Percentiles rank a stretch among this genome's conserved stretches.
Evolutionary conservation across 805 yeast genomes (phyloP).

Genomic region (Saccharomyces mikatae): DNA sequence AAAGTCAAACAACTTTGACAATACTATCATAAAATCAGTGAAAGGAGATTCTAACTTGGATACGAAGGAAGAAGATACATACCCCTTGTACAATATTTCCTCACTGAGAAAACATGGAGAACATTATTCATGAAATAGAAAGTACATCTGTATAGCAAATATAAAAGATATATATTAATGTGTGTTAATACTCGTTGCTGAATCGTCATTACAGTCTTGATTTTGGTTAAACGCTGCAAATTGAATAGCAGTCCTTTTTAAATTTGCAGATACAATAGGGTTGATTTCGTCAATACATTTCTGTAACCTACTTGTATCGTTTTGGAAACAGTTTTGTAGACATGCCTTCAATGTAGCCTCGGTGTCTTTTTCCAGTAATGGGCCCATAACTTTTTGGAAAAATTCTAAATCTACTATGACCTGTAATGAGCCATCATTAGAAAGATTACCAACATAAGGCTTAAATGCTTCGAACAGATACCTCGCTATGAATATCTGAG

Average conservation of each 20-base stretch:
- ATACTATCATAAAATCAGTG: slow-evolving; percentile 13
- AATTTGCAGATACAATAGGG: slow-evolving; percentile 26
- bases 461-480: slow-evolving; percentile 33
- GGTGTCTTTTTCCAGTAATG: slow-evolving; percentile 26
- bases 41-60: slow-evolving; percentile 27
- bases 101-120: slow-evolving; percentile 57
- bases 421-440: slow-evolving; percentile 43
- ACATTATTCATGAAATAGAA: slow-evolving; percentile 24
- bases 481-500: slow-evolving; percentile 34
- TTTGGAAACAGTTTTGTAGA: slow-evolving; percentile 29
- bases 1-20: slow-evolving; percentile 13
- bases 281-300: slow-evolving; percentile 24
- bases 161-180: not conserved
- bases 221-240: slow-evolving; percentile 27
- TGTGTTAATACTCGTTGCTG: not conserved
- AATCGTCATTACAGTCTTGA: not conserved
- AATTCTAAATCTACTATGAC: slow-evolving; percentile 48
- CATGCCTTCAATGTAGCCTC: slow-evolving; percentile 25
- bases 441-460: slow-evolving; percentile 39
- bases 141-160: not conserved
- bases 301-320: slow-evolving; percentile 18
- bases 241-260: slow-evolving; percentile 25
- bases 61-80: slow-evolving; percentile 34
- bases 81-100: slow-evolving; percentile 42
- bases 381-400: slow-evolving; percentile 31